Base-by-base conservation (phyloP, 768 basidiomycete genomes). In the Porphyrellus cyaneotinctus region DNA sequence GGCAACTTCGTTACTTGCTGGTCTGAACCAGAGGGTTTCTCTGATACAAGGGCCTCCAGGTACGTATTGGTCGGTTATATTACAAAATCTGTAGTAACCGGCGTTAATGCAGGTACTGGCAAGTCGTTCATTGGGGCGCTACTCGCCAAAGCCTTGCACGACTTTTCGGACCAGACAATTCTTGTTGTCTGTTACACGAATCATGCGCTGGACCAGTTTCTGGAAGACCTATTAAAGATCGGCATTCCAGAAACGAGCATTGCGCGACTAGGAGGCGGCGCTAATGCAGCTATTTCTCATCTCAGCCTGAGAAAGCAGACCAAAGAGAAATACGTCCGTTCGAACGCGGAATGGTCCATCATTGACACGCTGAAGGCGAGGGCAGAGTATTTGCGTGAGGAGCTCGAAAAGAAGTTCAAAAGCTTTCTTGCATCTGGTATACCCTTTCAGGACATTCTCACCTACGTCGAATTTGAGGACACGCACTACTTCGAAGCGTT, bases 31-130 rank as follows among this genome's bases (percentile, higher is more conserved):
- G 53, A 68, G 62, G 6, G 71, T 88, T 1, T 79, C 83, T 2
- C 59, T 88, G 11, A 82, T 88, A 28, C 85, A 88, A 70, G 86
- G 85, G 1, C 86, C 85, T 0, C 85, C 85, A 36, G 85, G 85
- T 85, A 65, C 20, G 74, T 64, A 24, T 35, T 14, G n/a, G 35
- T 33, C 20, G 3, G 12, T 22, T n/a, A 20, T 22, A 2, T 37
- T 32, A 6, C 6, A 4, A 6, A 8, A 15, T 28, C 15, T 14
- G 2, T 26, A 9, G 13, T 51, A 22, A 54, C 30, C 11, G 17
- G 20, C 17, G 22, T 7, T 14, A 5, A 22, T 38, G 35, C 10
- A 87, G 86, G 85, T 1, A 88, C 85, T 0, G 85, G 85, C 2
- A 88, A 87, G 55, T 85, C 83, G 0, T 86, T 86, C 58, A 81